Conservation (phyloP, 2,329 filamentous ascomycete genomes). For the Lasiodiplodia citricola region DNA sequence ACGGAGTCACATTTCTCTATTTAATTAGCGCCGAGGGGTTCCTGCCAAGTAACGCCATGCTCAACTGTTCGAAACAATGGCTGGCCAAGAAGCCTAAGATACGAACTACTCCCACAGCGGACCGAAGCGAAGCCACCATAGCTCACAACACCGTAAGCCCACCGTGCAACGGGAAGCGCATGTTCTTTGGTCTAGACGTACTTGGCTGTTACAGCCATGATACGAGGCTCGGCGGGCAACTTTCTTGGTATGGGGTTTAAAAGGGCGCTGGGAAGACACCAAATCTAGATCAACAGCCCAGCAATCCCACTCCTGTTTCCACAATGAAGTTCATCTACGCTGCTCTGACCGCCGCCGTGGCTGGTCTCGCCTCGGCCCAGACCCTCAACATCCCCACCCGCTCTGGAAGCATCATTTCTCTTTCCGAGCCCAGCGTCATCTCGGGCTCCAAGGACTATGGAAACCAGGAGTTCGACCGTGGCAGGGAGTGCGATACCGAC, state of each 20-base stretch:
- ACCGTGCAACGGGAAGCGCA: neutral
- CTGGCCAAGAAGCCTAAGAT: slow-evolving; percentile 9
- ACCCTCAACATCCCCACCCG: slow-evolving; percentile 41
- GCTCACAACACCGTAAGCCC: neutral
- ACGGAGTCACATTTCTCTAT: neutral
- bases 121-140: neutral
- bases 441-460: slow-evolving; percentile 27
- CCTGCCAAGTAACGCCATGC: slow-evolving; percentile 4
- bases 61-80: neutral
- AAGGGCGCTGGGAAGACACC: neutral
- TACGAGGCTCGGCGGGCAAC: neutral
- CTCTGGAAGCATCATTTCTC: slow-evolving; percentile 36
- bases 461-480: slow-evolving; percentile 49
- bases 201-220: neutral
- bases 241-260: slow-evolving; percentile 1
- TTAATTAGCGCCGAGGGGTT: neutral
- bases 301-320: neutral
- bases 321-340: slow-evolving; percentile 34
- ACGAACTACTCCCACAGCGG: neutral
- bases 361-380: slow-evolving; percentile 37
- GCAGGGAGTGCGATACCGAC: slow-evolving; percentile 44
- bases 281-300: slow-evolving; percentile 24
- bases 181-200: neutral
- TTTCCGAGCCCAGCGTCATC: slow-evolving; percentile 35
- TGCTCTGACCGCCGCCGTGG: slow-evolving; percentile 34